Evolutionary conservation across 1,284 basidiomycete species (phyloP).

Genomic region (Heterobasidion irregulare): DNA sequence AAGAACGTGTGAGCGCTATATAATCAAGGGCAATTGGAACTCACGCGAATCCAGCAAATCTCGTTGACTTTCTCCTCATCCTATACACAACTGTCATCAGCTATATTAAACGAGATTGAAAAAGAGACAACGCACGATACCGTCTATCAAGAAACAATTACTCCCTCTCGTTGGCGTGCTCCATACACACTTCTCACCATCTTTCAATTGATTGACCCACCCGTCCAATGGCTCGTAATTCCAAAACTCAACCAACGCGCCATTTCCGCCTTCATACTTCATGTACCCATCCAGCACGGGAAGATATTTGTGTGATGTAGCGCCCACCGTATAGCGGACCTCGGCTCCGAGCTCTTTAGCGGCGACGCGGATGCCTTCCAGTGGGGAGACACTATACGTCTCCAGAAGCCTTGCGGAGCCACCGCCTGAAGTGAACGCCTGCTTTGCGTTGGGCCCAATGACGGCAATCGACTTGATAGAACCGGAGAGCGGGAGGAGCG

Average conservation of each 20-base stretch:
- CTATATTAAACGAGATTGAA: neutral
- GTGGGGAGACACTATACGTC: constrained; percentile 43
- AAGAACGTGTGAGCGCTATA: constrained; percentile 38
- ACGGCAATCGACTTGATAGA: constrained; percentile 31
- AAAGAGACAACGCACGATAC: constrained; percentile 18
- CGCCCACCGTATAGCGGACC: constrained; percentile 43
- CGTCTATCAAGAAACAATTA: constrained; percentile 30
- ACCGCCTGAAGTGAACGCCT: constrained; percentile 37
- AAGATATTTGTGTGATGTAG: constrained; percentile 27
- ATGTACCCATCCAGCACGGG: constrained; percentile 39
- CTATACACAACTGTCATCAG: neutral
- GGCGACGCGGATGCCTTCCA: constrained; percentile 43
- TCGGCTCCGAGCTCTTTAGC: constrained; percentile 35
- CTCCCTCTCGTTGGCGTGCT: constrained; percentile 26
- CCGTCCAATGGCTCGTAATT: constrained; percentile 28
- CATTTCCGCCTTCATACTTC: constrained; percentile 10
- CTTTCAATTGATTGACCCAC: constrained; percentile 15
- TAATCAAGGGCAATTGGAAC: constrained; percentile 7
- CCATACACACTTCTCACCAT: constrained; percentile 20
- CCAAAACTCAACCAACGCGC: constrained; percentile 35
- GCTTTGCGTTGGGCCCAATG: constrained; percentile 51
- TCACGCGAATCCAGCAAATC: constrained; percentile 29
- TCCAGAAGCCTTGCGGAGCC: constrained; percentile 38
- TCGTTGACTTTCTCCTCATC: constrained; percentile 25
- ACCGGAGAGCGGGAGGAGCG: constrained; percentile 31